Conservation (phyloP, 495 filamentous ascomycete species). For the Penicillium mononematosum region DNA sequence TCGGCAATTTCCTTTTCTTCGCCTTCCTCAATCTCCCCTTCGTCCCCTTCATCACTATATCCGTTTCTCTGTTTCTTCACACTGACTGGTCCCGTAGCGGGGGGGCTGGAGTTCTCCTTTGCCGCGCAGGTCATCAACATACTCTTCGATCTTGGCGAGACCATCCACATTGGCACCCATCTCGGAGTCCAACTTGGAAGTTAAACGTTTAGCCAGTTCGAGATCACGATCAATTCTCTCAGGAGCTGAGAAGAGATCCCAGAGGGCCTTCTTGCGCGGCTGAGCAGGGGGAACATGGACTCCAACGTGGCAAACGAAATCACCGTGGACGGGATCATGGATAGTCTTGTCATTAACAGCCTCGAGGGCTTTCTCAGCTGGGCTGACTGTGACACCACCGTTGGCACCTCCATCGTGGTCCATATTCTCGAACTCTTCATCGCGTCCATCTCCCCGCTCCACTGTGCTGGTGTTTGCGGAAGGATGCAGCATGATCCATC, state of each 20-base stretch:
- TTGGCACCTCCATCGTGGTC: slow-evolving; percentile 38
- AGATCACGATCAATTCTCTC: slow-evolving; percentile 86
- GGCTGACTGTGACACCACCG: slow-evolving; percentile 34
- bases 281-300: slow-evolving; percentile 85
- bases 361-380: slow-evolving; percentile 82
- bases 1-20: slow-evolving; percentile 72
- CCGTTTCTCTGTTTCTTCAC: slow-evolving; percentile 61
- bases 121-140: slow-evolving; percentile 73
- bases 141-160: slow-evolving; percentile 75
- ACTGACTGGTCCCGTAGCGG: slow-evolving; percentile 53
- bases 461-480: slow-evolving; percentile 59
- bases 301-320: slow-evolving; percentile 96
- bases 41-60: slow-evolving; percentile 66
- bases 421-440: slow-evolving; percentile 62
- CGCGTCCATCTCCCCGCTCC: slow-evolving; percentile 58
- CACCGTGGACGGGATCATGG: slow-evolving; percentile 84
- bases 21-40: slow-evolving; percentile 68
- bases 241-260: slow-evolving; percentile 91
- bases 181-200: slow-evolving; percentile 76
- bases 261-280: slow-evolving; percentile 92
- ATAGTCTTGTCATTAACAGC: slow-evolving; percentile 96
- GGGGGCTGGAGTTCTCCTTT: slow-evolving; percentile 74
- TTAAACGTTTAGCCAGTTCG: slow-evolving; percentile 70
- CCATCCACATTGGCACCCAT: slow-evolving; percentile 66
- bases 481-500: slow-evolving; percentile 94